phyloP scores from a whole-genome alignment of 208 protist species.

The Crithidia brevicula region DNA sequence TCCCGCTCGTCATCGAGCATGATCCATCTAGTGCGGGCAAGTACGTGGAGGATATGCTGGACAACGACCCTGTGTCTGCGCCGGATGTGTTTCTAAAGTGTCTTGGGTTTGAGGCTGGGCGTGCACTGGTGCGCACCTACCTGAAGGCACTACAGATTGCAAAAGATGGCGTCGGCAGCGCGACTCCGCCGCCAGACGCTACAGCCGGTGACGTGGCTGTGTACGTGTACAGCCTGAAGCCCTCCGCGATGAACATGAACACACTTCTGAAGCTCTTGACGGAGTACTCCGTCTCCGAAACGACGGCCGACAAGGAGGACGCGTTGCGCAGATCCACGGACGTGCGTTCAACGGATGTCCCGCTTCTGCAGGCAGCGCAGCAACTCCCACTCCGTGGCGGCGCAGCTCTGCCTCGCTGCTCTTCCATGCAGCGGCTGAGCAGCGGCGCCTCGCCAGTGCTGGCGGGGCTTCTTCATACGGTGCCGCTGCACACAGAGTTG shows the following conservation, averaged over 20 bases:
- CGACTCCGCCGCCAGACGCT: neutral
- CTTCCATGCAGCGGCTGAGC: conserved; percentile 12
- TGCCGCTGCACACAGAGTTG: conserved; percentile 33
- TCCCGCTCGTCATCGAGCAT: conserved; percentile 65
- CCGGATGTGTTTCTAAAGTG: conserved; percentile 77
- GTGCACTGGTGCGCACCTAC: conserved; percentile 36
- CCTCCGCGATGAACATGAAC: conserved; percentile 76
- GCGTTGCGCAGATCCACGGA: too few relatives aligned
- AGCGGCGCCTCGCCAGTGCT: conserved; percentile 3
- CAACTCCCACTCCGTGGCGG: neutral
- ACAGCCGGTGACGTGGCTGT: conserved; percentile 31
- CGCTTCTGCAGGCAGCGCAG: neutral
- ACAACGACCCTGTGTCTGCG: conserved; percentile 49
- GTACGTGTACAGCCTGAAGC: conserved; percentile 52
- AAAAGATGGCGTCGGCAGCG: neutral
- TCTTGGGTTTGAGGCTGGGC: conserved; percentile 40
- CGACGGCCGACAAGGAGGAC: neutral
- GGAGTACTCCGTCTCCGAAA: neutral
- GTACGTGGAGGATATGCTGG: conserved; percentile 73
- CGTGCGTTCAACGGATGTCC: neutral
- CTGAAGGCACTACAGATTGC: conserved; percentile 1
- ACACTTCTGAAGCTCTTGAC: conserved; percentile 55
- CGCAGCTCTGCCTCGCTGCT: neutral
- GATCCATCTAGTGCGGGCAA: conserved; percentile 33
- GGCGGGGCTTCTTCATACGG: conserved; percentile 14